phyloP scores from a whole-genome alignment of 169 alveolate species.

The Plasmodium fragile region DNA sequence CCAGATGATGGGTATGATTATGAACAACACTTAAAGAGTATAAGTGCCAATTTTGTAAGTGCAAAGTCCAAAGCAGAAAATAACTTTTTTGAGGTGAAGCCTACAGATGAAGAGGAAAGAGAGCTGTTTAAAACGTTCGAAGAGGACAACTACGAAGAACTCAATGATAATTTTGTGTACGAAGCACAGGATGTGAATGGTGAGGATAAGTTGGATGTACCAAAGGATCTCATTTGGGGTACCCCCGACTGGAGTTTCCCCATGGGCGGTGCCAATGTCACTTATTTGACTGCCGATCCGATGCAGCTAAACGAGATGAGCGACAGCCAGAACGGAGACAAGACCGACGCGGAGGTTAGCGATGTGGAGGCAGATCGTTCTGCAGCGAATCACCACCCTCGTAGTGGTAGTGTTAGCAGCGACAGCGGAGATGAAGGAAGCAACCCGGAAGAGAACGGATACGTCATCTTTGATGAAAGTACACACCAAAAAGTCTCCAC shows the following conservation, averaged over 20 bases:
- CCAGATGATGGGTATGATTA: conserved; percentile 88
- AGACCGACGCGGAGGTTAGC: background rate
- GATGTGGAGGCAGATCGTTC: background rate
- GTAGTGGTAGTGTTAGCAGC: background rate
- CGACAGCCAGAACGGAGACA: background rate
- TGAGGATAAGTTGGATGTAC: conserved; percentile 75
- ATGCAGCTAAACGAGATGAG: background rate
- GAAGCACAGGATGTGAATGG: conserved; percentile 78
- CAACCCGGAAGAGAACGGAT: background rate
- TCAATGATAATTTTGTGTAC: conserved; percentile 85
- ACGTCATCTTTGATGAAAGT: background rate
- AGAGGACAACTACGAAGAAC: conserved; percentile 76
- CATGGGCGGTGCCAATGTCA: background rate
- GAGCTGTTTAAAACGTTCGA: conserved; percentile 83
- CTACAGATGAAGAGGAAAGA: conserved; percentile 75
- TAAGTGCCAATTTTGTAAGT: conserved; percentile 81
- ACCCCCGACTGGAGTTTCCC: conserved; percentile 60
- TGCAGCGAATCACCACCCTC: background rate
- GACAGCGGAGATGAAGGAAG: background rate
- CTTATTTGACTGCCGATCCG: background rate
- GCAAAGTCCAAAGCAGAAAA: conserved; percentile 22
- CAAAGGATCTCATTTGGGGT: conserved; percentile 83
- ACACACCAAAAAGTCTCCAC: background rate
- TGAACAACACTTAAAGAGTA: conserved; percentile 84
- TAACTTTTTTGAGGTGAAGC: conserved; percentile 52